Evolutionary conservation across 2,329 filamentous ascomycete genomes (phyloP).

Genomic region (Phaeoacremonium minimum): DNA sequence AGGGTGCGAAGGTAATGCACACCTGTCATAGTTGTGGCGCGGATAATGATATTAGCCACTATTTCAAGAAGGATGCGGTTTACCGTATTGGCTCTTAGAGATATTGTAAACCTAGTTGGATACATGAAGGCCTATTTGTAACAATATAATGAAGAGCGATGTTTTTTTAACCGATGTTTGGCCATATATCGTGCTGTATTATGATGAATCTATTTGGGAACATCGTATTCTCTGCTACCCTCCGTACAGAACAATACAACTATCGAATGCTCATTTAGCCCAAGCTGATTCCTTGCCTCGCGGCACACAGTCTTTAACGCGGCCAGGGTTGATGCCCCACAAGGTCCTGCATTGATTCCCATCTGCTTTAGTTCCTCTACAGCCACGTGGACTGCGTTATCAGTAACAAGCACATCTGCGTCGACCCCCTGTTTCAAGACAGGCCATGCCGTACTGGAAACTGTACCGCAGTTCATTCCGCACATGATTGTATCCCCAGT

Average conservation of each 20-base stretch:
- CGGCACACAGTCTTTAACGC: conserved; percentile 32
- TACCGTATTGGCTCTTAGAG: conserved; percentile 13
- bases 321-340: conserved; percentile 54
- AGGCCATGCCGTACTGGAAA: conserved; percentile 63
- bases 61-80: conserved; percentile 15
- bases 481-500: conserved; percentile 67
- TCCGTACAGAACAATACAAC: conserved; percentile 8
- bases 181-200: too few relatives aligned
- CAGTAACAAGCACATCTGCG: conserved; percentile 55
- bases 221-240: conserved; percentile 4
- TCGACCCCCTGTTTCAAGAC: conserved; percentile 54
- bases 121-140: too few relatives aligned
- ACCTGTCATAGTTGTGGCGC: conserved; percentile 12
- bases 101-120: too few relatives aligned
- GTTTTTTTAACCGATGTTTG: too few relatives aligned
- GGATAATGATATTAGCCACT: conserved; percentile 15
- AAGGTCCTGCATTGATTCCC: conserved; percentile 53
- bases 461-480: conserved; percentile 68
- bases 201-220: not conserved
- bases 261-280: not conserved
- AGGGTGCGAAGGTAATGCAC: conserved; percentile 14
- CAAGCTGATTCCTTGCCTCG: conserved; percentile 1
- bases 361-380: conserved; percentile 44
- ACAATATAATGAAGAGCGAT: too few relatives aligned
- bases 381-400: conserved; percentile 57